These are phyloP conservation scores for Russula abietina DNA, from an alignment of 768 basidiomycete species.

Conservation along the genomic window DNA sequence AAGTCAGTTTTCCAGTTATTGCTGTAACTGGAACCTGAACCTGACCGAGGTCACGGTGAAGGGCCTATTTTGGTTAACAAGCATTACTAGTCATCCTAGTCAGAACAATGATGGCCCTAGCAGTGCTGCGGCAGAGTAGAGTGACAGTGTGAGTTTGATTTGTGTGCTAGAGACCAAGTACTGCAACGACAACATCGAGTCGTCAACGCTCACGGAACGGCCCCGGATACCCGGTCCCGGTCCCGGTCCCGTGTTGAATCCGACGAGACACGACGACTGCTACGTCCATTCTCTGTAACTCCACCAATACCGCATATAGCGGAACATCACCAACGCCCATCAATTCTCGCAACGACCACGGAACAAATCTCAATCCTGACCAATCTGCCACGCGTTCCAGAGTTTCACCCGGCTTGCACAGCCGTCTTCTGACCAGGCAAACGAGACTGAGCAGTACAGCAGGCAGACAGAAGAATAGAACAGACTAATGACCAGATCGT, in stretches of 20 bases:
- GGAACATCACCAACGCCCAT: neutral
- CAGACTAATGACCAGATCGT: slow-evolving; percentile 16
- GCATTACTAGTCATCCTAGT: neutral
- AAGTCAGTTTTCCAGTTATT: neutral
- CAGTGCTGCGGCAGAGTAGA: neutral
- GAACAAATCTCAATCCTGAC: neutral
- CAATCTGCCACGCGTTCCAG: neutral
- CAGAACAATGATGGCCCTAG: neutral
- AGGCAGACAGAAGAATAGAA: neutral
- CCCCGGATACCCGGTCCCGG: neutral
- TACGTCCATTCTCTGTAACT: neutral
- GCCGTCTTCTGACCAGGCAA: neutral
- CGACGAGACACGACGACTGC: neutral
- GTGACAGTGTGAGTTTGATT: neutral
- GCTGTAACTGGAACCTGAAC: neutral
- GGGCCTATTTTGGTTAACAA: neutral
- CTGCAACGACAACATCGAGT: neutral
- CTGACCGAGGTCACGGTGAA: neutral
- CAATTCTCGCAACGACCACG: neutral
- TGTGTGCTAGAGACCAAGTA: neutral
- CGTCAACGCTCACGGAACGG: no score
- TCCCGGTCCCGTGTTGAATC: neutral
- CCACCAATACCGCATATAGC: neutral
- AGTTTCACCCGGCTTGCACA: neutral
- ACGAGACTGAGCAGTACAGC: neutral